A percentile compares a stretch with the other conserved stretches of the same genome.
phyloP scores from a whole-genome alignment of 2,329 filamentous ascomycete genomes.

The Phaeosphaeriaceae sp. region DNA sequence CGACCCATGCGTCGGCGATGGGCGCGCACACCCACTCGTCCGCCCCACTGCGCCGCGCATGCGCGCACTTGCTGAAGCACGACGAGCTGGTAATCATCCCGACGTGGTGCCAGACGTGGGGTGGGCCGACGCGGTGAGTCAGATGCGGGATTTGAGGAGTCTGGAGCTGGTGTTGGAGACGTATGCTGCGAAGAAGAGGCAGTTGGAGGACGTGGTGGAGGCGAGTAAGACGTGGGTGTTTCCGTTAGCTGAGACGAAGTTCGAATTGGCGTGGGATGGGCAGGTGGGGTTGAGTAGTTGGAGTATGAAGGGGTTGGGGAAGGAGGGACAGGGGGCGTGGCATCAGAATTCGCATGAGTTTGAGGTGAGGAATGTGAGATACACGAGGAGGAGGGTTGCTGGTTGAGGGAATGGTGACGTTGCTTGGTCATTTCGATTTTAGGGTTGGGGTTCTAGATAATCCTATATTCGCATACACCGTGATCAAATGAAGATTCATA shows the following conservation, averaged over 20 bases:
- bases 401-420: too few relatives aligned
- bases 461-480: too few relatives aligned
- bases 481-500: too few relatives aligned
- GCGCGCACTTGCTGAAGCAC: slow-evolving; percentile 20
- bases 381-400: background rate
- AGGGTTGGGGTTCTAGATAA: too few relatives aligned
- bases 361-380: background rate
- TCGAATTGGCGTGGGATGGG: slow-evolving; percentile 33
- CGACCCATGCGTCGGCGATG: slow-evolving; percentile 26
- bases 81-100: slow-evolving; percentile 21
- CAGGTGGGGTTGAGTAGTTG: slow-evolving; percentile 23
- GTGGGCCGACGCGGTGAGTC: slow-evolving; percentile 21
- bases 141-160: slow-evolving; percentile 25
- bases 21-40: background rate
- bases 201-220: slow-evolving; percentile 33
- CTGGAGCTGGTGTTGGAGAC: slow-evolving; percentile 36
- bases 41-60: slow-evolving; percentile 20
- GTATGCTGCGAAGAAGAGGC: slow-evolving; percentile 28
- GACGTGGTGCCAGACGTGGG: background rate
- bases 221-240: slow-evolving; percentile 42
- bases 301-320: slow-evolving; percentile 1
- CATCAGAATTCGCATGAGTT: background rate
- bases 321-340: background rate
- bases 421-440: too few relatives aligned
- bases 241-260: slow-evolving; percentile 12